Base-by-base conservation (phyloP, 2,329 filamentous ascomycete genomes). In the Neonectria punicea region DNA sequence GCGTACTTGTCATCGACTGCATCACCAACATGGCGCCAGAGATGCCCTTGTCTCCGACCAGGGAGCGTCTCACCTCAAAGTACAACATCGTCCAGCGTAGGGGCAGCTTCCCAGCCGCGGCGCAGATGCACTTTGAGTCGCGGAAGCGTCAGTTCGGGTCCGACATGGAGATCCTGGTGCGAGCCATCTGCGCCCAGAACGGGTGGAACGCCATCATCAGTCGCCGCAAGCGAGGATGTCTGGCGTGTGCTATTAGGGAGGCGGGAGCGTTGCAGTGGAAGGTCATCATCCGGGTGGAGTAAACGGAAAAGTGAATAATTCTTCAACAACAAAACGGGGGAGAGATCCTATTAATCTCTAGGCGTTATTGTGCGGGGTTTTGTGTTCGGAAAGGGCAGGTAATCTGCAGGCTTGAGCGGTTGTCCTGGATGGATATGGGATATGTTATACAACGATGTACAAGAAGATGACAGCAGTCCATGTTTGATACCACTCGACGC, bases 131-230 rank as follows among this genome's bases (percentile, higher is more conserved):
- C 70, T 82, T 86, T 43, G 86, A 87, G 74, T 86, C 86, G 4
- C 79, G 86, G 28, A 81, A 85, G 65, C 81, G 89, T 25, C 86
- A 89, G 43, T 87, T 87, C 61, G 87, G 87, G 1, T 90, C 87
- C 13, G 89, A 90, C 71, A 82, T 92, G 74, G 91, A 93, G 77
- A 85, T 94, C 9, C 79, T 94, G 57, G 90, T 90, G 1, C 83
- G 92, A 53, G 91, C 92, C 2, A 84, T 93, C 69, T 94, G 92
- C 75, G 90, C 92, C 1, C 89, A 92, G 74, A 88, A 86, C 70
- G 92, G 92, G 2, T 90, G 90, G 84, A 91, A 93, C 75, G 92
- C 92, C 22, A 76, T 94, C 18, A 84, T 94, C 67, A 92, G 90
- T 66, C 84, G 90, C 56, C 83, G 85, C 43, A 86, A 88, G 68